A percentile compares a stretch with the other conserved stretches of the same genome.
Evolutionary conservation across 176 grass and related monocot species (phyloP).

Genomic region (Elaeis guineensis): DNA sequence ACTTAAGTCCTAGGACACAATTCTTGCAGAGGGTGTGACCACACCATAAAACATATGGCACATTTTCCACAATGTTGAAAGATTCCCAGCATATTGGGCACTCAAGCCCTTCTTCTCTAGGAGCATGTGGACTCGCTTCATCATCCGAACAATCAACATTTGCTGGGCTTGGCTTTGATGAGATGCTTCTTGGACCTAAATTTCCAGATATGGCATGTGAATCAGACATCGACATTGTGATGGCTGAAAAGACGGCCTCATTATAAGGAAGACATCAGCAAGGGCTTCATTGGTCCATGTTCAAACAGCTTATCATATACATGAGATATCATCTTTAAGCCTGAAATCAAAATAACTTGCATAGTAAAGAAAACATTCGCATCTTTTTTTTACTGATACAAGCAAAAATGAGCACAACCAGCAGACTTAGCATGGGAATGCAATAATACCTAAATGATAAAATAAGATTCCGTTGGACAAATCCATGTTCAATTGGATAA

Average conservation of each 20-base stretch:
- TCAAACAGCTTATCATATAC: not conserved
- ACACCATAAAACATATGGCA: slow-evolving; percentile 16
- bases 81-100: slow-evolving; percentile 16
- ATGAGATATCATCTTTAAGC: not conserved
- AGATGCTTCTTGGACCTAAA: slow-evolving; percentile 1
- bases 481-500: no score
- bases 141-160: slow-evolving; percentile 6
- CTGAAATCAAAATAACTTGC: no score
- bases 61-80: slow-evolving; percentile 14
- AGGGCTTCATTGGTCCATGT: not conserved
- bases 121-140: slow-evolving; percentile 1
- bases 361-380: no score
- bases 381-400: no score
- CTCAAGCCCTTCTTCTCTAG: slow-evolving; percentile 9
- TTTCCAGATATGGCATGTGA: slow-evolving; percentile 8
- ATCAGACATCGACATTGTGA: slow-evolving; percentile 14
- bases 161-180: not conserved
- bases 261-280: not conserved
- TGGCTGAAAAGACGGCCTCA: no score
- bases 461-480: no score
- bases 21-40: slow-evolving; percentile 18
- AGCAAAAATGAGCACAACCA: no score
- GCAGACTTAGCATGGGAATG: no score
- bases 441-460: no score
- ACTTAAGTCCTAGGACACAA: slow-evolving; percentile 11